Evolutionary conservation across 2,329 filamentous ascomycete species (phyloP).

Genomic region (Ploettnerulaceae sp.): DNA sequence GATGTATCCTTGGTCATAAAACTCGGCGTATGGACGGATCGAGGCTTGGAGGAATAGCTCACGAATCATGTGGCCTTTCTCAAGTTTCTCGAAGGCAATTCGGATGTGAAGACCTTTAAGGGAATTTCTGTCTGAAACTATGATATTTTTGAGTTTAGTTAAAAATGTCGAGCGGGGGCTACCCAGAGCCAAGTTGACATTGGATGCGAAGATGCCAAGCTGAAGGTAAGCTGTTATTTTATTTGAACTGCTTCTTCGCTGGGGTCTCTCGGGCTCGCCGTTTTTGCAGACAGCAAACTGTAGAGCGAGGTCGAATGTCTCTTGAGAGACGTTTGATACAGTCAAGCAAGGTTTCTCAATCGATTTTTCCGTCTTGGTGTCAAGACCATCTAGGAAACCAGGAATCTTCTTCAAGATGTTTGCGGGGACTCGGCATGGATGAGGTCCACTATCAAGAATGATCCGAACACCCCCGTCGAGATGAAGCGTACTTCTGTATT

Average conservation of each 20-base stretch:
- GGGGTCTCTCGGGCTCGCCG: background rate
- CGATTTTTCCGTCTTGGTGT: background rate
- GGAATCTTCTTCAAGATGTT: background rate
- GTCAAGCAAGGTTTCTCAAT: background rate
- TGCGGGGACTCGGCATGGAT: background rate
- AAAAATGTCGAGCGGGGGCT: background rate
- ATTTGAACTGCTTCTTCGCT: background rate
- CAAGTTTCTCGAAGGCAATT: background rate
- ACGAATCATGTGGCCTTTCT: background rate
- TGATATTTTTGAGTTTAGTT: background rate
- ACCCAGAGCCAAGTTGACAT: background rate
- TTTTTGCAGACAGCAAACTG: constrained; percentile 1
- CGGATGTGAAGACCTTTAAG: background rate
- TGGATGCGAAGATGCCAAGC: background rate
- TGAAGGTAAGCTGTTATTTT: background rate
- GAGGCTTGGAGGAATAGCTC: constrained; percentile 1
- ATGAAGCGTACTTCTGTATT: background rate
- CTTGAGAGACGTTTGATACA: background rate
- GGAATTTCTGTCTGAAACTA: background rate
- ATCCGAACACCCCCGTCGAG: background rate
- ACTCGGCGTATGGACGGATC: background rate
- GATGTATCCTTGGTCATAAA: background rate
- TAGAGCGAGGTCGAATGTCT: constrained; percentile 1
- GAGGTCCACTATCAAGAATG: constrained; percentile 3
- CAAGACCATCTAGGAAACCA: background rate